Conservation (phyloP, 345 rosid genomes). For the Dimocarpus longan region DNA sequence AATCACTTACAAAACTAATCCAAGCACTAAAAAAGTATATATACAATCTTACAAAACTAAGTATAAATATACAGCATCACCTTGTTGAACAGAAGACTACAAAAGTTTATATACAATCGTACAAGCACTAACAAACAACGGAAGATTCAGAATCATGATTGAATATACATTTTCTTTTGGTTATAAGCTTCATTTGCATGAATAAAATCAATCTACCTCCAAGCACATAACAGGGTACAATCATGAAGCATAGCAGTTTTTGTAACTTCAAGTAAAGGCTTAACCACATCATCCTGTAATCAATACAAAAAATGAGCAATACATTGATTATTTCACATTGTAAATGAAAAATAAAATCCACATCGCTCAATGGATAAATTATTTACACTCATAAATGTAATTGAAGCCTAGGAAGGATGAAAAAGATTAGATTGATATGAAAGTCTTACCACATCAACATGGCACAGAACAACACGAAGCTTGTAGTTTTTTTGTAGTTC, state of each 20-base stretch:
- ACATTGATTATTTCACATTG: not conserved
- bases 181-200: not conserved
- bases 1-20: too few species aligned
- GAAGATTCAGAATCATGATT: not conserved
- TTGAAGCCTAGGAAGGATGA: not conserved
- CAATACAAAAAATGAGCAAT: slow-evolving; percentile 15
- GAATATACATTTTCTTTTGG: not conserved
- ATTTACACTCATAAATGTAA: not conserved
- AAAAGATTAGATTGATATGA: slow-evolving; percentile 6
- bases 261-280: slow-evolving; percentile 82
- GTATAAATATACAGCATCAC: not conserved
- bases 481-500: slow-evolving; percentile 87
- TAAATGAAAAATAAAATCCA: not conserved
- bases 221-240: slow-evolving; percentile 83
- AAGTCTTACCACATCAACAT: slow-evolving; percentile 82
- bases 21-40: too few species aligned
- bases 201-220: slow-evolving; percentile 54
- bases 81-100: not conserved
- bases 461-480: slow-evolving; percentile 86
- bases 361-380: not conserved
- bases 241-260: slow-evolving; percentile 86
- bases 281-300: slow-evolving; percentile 72
- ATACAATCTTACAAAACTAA: too few species aligned
- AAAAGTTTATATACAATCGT: not conserved
- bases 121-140: not conserved